phyloP scores from a whole-genome alignment of 1,284 basidiomycete genomes.

The Sanguinoderma infundibulare region DNA sequence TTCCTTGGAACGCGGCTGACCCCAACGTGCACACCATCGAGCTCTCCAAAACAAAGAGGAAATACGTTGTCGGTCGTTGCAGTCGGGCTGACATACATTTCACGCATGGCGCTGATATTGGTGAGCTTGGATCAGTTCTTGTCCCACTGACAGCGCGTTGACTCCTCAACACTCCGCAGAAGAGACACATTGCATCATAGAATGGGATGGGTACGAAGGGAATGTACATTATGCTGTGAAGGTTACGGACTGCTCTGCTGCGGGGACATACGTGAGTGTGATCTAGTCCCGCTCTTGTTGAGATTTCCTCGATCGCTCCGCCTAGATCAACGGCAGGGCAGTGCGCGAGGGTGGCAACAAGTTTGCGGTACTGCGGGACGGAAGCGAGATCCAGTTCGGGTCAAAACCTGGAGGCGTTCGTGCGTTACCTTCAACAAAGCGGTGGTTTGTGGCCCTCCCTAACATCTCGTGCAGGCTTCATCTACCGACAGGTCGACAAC shows the following conservation, averaged over 20 bases:
- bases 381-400: constrained; percentile 85
- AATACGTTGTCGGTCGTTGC: constrained; percentile 60
- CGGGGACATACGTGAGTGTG: constrained; percentile 80
- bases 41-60: constrained; percentile 54
- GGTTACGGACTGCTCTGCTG: constrained; percentile 79
- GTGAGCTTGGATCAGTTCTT: not conserved
- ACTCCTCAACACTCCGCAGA: too few relatives aligned
- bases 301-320: not conserved
- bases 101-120: constrained; percentile 48
- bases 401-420: constrained; percentile 49
- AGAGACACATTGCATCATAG: constrained; percentile 67
- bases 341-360: constrained; percentile 55
- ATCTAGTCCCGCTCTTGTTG: constrained; percentile 2
- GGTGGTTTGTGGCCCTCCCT: constrained; percentile 41
- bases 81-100: constrained; percentile 51
- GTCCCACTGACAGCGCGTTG: constrained; percentile 47
- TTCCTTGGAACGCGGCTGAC: constrained; percentile 56
- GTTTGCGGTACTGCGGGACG: constrained; percentile 68
- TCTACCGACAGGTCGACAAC: constrained; percentile 56
- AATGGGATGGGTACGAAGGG: constrained; percentile 66
- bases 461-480: constrained; percentile 42
- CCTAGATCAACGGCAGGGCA: constrained; percentile 72
- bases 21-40: constrained; percentile 49
- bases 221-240: constrained; percentile 56
- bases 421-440: constrained; percentile 60